These are phyloP conservation scores for Verticillium nubilum DNA, from an alignment of 2,329 filamentous ascomycete genomes.

Conservation along the genomic window DNA sequence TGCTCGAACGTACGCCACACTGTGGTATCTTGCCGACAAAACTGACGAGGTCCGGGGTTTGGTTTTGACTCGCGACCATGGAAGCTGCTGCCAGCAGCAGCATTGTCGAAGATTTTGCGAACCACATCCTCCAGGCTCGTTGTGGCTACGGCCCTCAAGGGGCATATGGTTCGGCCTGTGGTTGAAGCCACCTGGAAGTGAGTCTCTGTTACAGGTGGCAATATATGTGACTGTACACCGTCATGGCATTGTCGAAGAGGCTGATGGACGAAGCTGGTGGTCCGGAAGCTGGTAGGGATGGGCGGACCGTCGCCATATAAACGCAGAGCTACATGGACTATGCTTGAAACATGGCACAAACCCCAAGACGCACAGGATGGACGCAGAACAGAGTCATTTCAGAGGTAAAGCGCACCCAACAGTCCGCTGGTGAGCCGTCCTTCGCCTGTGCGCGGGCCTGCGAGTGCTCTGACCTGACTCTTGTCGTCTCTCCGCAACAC, in stretches of 20 bases:
- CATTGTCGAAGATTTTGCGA: neutral
- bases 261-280: neutral
- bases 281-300: neutral
- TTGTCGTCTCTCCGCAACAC: neutral
- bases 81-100: neutral
- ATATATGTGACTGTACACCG: neutral
- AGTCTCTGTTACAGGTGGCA: neutral
- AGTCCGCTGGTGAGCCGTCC: neutral
- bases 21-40: conserved; percentile 11
- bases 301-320: neutral
- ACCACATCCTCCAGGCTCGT: neutral
- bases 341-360: neutral
- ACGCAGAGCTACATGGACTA: neutral
- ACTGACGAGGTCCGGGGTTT: conserved; percentile 6
- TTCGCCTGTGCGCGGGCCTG: neutral
- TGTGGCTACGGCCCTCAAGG: neutral
- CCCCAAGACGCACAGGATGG: neutral
- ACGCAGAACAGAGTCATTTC: neutral
- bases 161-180: neutral
- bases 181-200: neutral
- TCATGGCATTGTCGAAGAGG: neutral
- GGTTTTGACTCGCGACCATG: neutral
- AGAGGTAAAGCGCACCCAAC: neutral
- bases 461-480: neutral
- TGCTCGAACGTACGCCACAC: conserved; percentile 14